phyloP scores from a whole-genome alignment of 2,329 filamentous ascomycete genomes.

The Arthrobotrys sphaeroides region DNA sequence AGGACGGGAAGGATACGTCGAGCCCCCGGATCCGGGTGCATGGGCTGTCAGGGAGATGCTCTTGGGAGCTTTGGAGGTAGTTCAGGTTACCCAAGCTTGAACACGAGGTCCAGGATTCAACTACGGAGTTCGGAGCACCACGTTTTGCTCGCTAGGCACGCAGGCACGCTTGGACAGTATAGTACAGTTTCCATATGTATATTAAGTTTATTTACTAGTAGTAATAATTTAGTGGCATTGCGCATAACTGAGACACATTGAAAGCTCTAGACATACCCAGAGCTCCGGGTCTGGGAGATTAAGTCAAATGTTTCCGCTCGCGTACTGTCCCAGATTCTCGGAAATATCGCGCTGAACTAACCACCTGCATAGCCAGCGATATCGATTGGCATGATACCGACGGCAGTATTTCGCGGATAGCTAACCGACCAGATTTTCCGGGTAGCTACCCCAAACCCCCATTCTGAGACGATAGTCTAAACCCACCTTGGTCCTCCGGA shows the following conservation, averaged over 20 bases:
- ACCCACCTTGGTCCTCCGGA: background rate
- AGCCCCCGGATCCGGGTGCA: conserved; percentile 78
- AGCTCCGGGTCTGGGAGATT: background rate
- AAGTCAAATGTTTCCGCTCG: background rate
- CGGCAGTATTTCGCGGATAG: background rate
- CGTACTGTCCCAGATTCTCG: background rate
- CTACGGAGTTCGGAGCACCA: background rate
- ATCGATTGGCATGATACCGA: no score
- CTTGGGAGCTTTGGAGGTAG: conserved; percentile 73
- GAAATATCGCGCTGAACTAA: background rate
- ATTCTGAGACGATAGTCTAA: conserved; percentile 6
- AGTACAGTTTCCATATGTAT: conserved; percentile 1
- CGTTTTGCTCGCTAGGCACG: background rate
- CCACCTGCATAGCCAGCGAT: no score
- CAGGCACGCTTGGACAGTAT: no score
- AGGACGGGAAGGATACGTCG: conserved; percentile 64
- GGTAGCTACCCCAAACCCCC: background rate
- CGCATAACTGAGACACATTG: no score
- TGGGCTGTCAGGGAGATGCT: conserved; percentile 87
- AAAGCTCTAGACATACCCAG: no score
- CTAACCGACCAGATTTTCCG: conserved; percentile 10
- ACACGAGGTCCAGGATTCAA: background rate
- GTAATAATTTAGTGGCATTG: background rate
- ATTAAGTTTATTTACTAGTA: conserved; percentile 10
- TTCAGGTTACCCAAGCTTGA: conserved; percentile 57